Evolutionary conservation across 2,329 filamentous ascomycete genomes (phyloP), one percentile per base, ranked within the genome.

Genomic region (Colletotrichum spaethianum): DNA sequence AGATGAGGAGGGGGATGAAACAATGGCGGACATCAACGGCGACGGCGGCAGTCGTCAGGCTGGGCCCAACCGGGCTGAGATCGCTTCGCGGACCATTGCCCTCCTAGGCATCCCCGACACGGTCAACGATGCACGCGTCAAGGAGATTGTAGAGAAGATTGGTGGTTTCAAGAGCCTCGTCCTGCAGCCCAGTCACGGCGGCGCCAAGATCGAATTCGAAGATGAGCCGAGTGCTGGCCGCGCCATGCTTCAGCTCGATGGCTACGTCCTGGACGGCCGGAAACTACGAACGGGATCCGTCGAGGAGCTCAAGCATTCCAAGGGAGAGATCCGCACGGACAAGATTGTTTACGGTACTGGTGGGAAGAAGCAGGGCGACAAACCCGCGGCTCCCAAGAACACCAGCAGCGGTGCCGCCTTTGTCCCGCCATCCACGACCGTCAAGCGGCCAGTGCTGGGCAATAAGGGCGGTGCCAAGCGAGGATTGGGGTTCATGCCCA

Each of bases 31-130:
- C 28, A 73, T 76, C 31, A 73, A 67, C 31, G 70, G 67, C 52
- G 72, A 63, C 14, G 28, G 42, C n/a, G 42, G 55, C n/a, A n/a
- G 33, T 16, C 50, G 9, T n/a, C 69, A 59, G 62, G n/a, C 40
- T 26, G 44, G 60, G 9, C 75, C 53, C 78, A 85, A 86, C 0
- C 81, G 83, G 9, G 80, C 80, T 7, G 87, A 90, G 20, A 88
- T 90, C 26, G 82, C 86, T 38, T 89, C 91, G 61, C 91, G 94
- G 63, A 96, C 94, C 0, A 87, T 98, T 61, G 93, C 92, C 12
- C 85, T 99, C 36, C 90, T 98, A 82, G 93, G 95, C 74, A 86
- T 99, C 1, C 94, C 96, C 0, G 96, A 98, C 78, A 98, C 95
- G 0, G 90, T 98, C 77, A 98, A 97, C 75, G 94, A 97, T 77